Conservation (phyloP, 2,329 filamentous ascomycete genomes). For the Ilyonectria mors-panacis region DNA sequence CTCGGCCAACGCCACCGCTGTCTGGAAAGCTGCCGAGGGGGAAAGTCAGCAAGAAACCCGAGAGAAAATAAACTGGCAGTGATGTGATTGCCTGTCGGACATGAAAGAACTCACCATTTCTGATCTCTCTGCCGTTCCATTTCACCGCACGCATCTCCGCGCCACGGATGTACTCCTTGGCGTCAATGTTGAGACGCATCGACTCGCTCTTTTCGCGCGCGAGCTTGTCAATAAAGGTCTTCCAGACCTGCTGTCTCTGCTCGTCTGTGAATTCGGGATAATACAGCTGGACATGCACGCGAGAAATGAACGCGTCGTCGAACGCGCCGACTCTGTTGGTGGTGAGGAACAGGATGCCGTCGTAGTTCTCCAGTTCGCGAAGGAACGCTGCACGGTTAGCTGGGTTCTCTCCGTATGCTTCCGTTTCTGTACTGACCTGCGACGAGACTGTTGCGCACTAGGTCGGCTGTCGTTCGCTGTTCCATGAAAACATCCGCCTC, state of each 20-base stretch:
- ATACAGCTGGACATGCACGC: conserved; percentile 48
- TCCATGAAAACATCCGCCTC: conserved; percentile 46
- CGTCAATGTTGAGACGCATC: conserved; percentile 6
- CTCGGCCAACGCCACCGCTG: conserved; percentile 51
- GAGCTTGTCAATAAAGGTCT: conserved; percentile 47
- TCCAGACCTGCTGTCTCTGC: conserved; percentile 46
- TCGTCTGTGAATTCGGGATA: conserved; percentile 49
- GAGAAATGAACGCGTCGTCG: conserved; percentile 52
- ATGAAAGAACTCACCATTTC: conserved; percentile 39
- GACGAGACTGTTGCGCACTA: conserved; percentile 16
- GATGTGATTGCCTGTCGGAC: too few relatives aligned
- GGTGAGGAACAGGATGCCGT: conserved; percentile 52
- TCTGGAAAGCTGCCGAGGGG: conserved; percentile 47
- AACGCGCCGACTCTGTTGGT: conserved; percentile 50
- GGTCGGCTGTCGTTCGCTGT: conserved; percentile 12
- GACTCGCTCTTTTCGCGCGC: not conserved
- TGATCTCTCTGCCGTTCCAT: conserved; percentile 48
- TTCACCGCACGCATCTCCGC: conserved; percentile 36
- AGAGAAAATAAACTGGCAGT: not conserved
- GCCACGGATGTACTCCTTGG: conserved; percentile 22
- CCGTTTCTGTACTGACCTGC: conserved; percentile 26
- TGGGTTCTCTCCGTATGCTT: not conserved
- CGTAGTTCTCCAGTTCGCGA: conserved; percentile 48
- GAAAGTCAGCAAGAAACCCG: not conserved
- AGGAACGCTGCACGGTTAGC: conserved; percentile 38